phyloP scores from a whole-genome alignment of 257 asterid genomes.

The Lavandula angustifolia region DNA sequence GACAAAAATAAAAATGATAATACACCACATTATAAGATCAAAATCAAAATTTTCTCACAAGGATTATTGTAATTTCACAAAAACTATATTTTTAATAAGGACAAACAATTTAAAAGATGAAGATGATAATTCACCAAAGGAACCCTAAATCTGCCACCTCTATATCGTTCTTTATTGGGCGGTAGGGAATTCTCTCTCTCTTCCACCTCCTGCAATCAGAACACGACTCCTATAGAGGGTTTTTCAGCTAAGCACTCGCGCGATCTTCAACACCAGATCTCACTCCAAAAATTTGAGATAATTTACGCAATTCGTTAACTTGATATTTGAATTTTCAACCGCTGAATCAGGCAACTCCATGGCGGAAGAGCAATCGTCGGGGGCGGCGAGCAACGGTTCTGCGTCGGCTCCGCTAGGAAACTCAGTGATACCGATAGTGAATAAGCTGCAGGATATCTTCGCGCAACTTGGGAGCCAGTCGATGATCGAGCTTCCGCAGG shows the following conservation, averaged over 20 bases:
- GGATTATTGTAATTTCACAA: too few species aligned
- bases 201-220: conserved; percentile 31
- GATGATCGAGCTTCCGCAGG: conserved; percentile 87
- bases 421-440: conserved; percentile 79
- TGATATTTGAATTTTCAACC: conserved; percentile 9
- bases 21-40: too few species aligned
- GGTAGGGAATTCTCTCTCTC: too few species aligned
- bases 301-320: conserved; percentile 2
- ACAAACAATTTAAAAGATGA: too few species aligned
- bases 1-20: too few species aligned
- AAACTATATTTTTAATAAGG: too few species aligned
- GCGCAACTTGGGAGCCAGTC: conserved; percentile 81
- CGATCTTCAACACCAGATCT: conserved; percentile 38
- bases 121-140: too few species aligned
- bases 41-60: too few species aligned
- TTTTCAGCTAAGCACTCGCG: conserved; percentile 29
- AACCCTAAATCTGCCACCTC: not conserved
- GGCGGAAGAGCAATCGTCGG: conserved; percentile 55
- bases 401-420: conserved; percentile 57
- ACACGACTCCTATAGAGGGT: conserved; percentile 35
- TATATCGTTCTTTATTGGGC: too few species aligned
- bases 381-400: conserved; percentile 28
- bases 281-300: conserved; percentile 1
- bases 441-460: conserved; percentile 86
- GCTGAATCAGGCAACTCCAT: conserved; percentile 34